Percentiles rank a stretch among this genome's conserved stretches.
These are phyloP conservation scores for Phoma sp. DNA, from an alignment of 2,329 filamentous ascomycete genomes.

Conservation along the genomic window DNA sequence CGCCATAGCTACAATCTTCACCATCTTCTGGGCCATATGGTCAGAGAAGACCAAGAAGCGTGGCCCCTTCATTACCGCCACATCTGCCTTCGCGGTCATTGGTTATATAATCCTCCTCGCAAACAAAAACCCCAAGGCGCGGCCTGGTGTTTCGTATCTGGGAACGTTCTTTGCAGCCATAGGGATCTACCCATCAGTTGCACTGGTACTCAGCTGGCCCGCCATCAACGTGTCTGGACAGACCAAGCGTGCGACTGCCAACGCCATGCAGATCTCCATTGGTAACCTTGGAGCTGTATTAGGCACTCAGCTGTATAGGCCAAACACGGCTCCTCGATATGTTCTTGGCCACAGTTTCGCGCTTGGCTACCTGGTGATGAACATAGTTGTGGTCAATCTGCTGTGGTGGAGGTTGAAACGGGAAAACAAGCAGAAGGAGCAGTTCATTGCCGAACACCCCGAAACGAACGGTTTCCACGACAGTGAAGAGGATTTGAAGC, in stretches of 20 bases:
- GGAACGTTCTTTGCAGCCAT: slow-evolving; percentile 50
- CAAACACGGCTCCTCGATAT: slow-evolving; percentile 44
- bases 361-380: slow-evolving; percentile 43
- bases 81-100: slow-evolving; percentile 42
- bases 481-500: slow-evolving; percentile 38
- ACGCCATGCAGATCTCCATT: slow-evolving; percentile 59
- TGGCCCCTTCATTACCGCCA: slow-evolving; percentile 46
- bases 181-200: slow-evolving; percentile 51
- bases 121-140: slow-evolving; percentile 39
- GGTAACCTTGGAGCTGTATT: slow-evolving; percentile 56
- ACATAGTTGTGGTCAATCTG: slow-evolving; percentile 40
- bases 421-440: slow-evolving; percentile 43
- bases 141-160: slow-evolving; percentile 48
- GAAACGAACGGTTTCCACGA: slow-evolving; percentile 41
- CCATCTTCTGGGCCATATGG: slow-evolving; percentile 44
- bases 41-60: slow-evolving; percentile 44
- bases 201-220: slow-evolving; percentile 57
- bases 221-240: slow-evolving; percentile 62
- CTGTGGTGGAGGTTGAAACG: slow-evolving; percentile 42
- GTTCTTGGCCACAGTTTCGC: slow-evolving; percentile 47
- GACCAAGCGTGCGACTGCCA: slow-evolving; percentile 60
- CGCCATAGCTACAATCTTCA: slow-evolving; percentile 48
- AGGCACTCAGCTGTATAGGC: slow-evolving; percentile 49
- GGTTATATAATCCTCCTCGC: slow-evolving; percentile 51
- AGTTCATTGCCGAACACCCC: slow-evolving; percentile 31